phyloP scores from a whole-genome alignment of 2,329 filamentous ascomycete genomes.

The Fusarium virguliforme region DNA sequence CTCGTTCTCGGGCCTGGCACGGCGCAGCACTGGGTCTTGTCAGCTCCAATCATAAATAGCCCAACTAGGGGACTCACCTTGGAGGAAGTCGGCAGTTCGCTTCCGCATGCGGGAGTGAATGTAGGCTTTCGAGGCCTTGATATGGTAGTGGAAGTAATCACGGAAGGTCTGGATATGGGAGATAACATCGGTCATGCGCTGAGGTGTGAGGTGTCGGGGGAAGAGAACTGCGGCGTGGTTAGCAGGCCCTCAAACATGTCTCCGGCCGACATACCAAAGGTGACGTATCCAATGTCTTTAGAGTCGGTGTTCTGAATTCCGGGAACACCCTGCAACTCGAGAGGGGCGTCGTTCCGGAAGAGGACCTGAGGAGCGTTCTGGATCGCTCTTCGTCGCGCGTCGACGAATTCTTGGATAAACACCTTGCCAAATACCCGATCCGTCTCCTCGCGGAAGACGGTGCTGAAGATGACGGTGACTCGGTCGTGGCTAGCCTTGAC shows the following conservation, averaged over 20 bases:
- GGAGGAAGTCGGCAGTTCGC: conserved; percentile 97
- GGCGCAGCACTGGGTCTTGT: conserved; percentile 81
- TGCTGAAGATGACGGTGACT: conserved; percentile 99
- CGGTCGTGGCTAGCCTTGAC: conserved; percentile 98
- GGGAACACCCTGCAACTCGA: conserved; percentile 89
- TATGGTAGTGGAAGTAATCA: conserved; percentile 99
- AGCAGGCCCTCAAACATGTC: conserved; percentile 30
- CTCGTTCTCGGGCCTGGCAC: conserved; percentile 94
- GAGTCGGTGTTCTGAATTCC: conserved; percentile 84
- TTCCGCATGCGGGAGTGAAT: conserved; percentile 99
- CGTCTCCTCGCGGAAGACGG: conserved; percentile 97
- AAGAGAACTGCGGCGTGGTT: conserved; percentile 80
- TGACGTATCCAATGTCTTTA: conserved; percentile 96
- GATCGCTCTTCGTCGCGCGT: conserved; percentile 93
- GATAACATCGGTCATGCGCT: conserved; percentile 94
- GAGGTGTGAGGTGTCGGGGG: conserved; percentile 91
- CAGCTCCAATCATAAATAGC: conserved; percentile 44
- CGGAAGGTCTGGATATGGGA: conserved; percentile 99
- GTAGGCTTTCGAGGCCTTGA: conserved; percentile 99
- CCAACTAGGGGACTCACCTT: conserved; percentile 75
- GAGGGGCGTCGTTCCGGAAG: conserved; percentile 93
- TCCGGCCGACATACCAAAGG: conserved; percentile 79
- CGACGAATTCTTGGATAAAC: conserved; percentile 98
- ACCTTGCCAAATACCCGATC: conserved; percentile 98
- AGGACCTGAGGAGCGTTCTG: conserved; percentile 99